Evolutionary conservation across 2,329 filamentous ascomycete species (phyloP).

Genomic region (Aspergillus sp.): DNA sequence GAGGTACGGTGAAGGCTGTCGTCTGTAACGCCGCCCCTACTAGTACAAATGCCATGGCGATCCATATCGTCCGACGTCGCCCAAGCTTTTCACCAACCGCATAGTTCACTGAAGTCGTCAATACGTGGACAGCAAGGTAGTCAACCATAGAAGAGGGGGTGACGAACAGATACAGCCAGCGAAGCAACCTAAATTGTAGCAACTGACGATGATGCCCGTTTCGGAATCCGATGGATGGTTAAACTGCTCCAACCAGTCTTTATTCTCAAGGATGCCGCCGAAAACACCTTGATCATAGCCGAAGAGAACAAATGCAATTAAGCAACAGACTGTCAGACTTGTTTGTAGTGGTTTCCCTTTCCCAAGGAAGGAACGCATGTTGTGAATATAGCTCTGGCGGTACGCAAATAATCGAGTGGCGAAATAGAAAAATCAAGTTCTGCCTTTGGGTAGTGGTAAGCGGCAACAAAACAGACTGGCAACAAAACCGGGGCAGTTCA

Average conservation of each 20-base stretch:
- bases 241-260: conserved; percentile 19
- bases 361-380: too few relatives aligned
- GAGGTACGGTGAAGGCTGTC: conserved; percentile 21
- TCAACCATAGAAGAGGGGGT: too few relatives aligned
- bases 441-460: too few relatives aligned
- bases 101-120: too few relatives aligned
- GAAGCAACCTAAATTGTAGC: conserved; percentile 22
- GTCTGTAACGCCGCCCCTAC: conserved; percentile 30
- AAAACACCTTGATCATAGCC: conserved; percentile 29
- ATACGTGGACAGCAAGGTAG: background rate
- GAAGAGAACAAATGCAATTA: conserved; percentile 22
- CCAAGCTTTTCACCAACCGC: background rate
- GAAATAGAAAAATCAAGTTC: too few relatives aligned
- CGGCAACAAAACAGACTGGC: too few relatives aligned
- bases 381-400: too few relatives aligned
- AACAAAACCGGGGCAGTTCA: too few relatives aligned
- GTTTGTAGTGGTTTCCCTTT: too few relatives aligned
- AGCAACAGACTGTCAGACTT: conserved; percentile 12
- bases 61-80: conserved; percentile 10
- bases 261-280: conserved; percentile 20
- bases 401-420: too few relatives aligned
- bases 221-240: conserved; percentile 17
- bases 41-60: conserved; percentile 18
- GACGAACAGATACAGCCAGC: conserved; percentile 6
- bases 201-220: conserved; percentile 20